Evolutionary conservation across 169 alveolate species (phyloP).

Genomic region (Amoebophrya sp.): DNA sequence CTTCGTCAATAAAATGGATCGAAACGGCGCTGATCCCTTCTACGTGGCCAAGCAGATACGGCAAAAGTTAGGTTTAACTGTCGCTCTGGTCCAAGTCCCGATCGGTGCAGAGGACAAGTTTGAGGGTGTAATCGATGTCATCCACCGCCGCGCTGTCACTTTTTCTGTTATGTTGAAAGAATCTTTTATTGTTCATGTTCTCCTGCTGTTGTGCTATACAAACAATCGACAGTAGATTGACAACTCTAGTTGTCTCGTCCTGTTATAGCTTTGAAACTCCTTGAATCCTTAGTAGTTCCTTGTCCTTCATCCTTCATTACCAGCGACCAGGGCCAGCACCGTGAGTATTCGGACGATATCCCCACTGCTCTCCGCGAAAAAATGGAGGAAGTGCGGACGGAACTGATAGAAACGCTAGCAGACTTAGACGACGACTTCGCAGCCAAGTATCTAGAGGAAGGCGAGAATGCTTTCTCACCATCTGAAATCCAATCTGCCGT

Average conservation of each 20-base stretch:
- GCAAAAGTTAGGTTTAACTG: conserved; percentile 70
- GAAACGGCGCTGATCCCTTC: conserved; percentile 90
- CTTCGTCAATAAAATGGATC: conserved; percentile 87
- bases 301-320: too few relatives aligned
- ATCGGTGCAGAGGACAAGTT: conserved; percentile 36
- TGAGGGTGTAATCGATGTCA: conserved; percentile 37
- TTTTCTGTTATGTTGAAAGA: too few relatives aligned
- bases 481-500: conserved; percentile 44
- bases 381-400: conserved; percentile 56
- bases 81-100: conserved; percentile 64
- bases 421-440: conserved; percentile 86
- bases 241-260: too few relatives aligned
- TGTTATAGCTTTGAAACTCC: too few relatives aligned
- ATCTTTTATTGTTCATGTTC: too few relatives aligned
- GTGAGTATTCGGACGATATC: too few relatives aligned
- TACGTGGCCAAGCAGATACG: conserved; percentile 68
- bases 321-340: too few relatives aligned
- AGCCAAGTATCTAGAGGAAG: conserved; percentile 68
- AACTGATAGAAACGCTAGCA: conserved; percentile 68
- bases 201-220: too few relatives aligned
- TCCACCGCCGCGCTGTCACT: neutral
- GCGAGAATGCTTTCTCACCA: conserved; percentile 29
- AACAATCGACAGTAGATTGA: too few relatives aligned
- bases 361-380: too few relatives aligned
- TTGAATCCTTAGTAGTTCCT: too few relatives aligned